Base-by-base conservation (phyloP, 2,329 filamentous ascomycete genomes). In the Furcasterigmium furcatum region DNA sequence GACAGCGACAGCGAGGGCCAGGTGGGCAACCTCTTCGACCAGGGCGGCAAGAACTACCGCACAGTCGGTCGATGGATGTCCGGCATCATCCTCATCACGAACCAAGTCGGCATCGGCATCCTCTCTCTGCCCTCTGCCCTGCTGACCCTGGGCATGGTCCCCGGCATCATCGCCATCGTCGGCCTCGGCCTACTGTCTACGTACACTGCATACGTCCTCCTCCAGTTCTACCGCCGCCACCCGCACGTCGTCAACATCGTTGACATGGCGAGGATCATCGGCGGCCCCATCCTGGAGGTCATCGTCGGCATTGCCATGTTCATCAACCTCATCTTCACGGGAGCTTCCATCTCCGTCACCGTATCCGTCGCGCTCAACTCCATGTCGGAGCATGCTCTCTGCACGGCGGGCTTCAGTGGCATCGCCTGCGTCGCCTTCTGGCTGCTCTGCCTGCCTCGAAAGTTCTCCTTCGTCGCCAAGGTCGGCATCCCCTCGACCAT, bases 41-140 rank as follows among this genome's bases (percentile, higher is more conserved):
- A 62, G 25, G 60, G 61, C 18, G 54, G 56, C 48, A 63, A 65
- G 44, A 59, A 54, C 43, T 64, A 61, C 39, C 58, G 62, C 30
- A 65, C 57, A 38, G 58, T 66, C 55, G 50, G 57, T 27, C 59
- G 62, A 45, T 64, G 62, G 60, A 61, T 64, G 35, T 62, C 62
- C 1, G 53, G 57, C 7, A 56, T 64, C 38, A 58, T 63, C 21
- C 52, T 66, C 2, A 49, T 65, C 9, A 63, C 60, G 24, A 65
- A 65, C 43, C 59, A 66, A 46, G 57, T 67, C 47, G 62, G 61
- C 36, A 57, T 67, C 4, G 66, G 64, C n/a, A 64, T 68, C 62
- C 83, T 88, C 74, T 87, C 83, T 1, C 85, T 88, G 51, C 85
- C 85, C 4, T 84, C 80, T 62, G 85, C 83, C 0, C 85, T 88